Conservation (phyloP, 2,329 filamentous ascomycete species). For the Aureobasidium sp. region DNA sequence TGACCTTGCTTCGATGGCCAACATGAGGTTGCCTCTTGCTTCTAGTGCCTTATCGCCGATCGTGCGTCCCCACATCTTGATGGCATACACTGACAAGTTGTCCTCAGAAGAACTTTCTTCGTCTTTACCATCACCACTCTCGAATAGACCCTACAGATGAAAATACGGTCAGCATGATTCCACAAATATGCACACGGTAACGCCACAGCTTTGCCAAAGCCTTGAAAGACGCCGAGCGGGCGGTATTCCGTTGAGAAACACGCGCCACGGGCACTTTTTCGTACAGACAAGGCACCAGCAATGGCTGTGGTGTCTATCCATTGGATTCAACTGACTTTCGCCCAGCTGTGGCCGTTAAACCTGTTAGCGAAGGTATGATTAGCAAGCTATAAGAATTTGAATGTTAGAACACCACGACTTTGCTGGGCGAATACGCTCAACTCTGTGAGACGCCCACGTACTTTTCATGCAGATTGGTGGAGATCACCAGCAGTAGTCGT, state of each 20-base stretch:
- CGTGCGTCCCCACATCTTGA: conserved; percentile 90
- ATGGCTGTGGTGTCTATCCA: too few species aligned
- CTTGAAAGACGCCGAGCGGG: too few species aligned
- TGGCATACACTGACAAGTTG: conserved; percentile 73
- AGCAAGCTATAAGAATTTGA: background rate
- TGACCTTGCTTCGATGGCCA: conserved; percentile 67
- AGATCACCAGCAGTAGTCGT: too few species aligned
- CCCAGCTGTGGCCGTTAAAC: background rate
- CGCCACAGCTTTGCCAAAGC: background rate
- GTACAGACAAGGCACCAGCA: too few species aligned
- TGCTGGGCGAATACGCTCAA: too few species aligned
- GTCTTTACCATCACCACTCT: conserved; percentile 67
- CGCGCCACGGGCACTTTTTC: too few species aligned
- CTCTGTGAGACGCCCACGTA: too few species aligned
- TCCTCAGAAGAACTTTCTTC: conserved; percentile 89
- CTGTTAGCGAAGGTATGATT: background rate
- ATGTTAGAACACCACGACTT: background rate
- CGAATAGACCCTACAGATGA: conserved; percentile 51
- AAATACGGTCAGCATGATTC: background rate
- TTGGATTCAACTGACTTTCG: background rate
- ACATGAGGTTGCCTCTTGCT: conserved; percentile 72
- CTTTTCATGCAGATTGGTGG: too few species aligned
- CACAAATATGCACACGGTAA: background rate
- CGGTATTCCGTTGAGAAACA: too few species aligned
- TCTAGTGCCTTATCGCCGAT: conserved; percentile 73